phyloP scores from a whole-genome alignment of 1,139 yeast genomes.

The Pichia norvegensis region DNA sequence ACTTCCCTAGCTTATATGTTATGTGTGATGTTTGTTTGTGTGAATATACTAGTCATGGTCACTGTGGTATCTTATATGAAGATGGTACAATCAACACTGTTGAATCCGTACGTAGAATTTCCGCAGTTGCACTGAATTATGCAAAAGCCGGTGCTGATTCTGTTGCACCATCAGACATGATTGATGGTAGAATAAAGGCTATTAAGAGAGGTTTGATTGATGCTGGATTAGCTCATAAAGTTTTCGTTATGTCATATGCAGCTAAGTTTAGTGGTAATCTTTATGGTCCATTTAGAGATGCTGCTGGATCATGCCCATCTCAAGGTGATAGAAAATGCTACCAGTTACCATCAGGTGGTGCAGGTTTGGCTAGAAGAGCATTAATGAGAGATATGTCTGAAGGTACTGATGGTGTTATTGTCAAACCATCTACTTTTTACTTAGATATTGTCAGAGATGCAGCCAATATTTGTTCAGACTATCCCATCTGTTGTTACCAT shows the following conservation, averaged over 20 bases:
- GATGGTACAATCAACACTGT: conserved; percentile 82
- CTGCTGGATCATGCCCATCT: conserved; percentile 87
- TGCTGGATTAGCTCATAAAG: conserved; percentile 80
- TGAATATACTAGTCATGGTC: conserved; percentile 95
- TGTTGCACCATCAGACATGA: conserved; percentile 97
- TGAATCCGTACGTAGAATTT: conserved; percentile 69
- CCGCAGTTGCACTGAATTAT: conserved; percentile 91
- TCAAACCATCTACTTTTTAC: conserved; percentile 96
- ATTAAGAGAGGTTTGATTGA: conserved; percentile 79
- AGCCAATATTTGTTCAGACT: conserved; percentile 67
- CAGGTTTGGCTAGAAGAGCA: conserved; percentile 92
- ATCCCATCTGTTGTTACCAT: conserved; percentile 91
- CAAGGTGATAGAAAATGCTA: conserved; percentile 89
- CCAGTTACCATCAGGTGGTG: conserved; percentile 89
- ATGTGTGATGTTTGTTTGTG: conserved; percentile 95
- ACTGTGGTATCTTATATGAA: conserved; percentile 82
- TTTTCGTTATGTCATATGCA: conserved; percentile 85
- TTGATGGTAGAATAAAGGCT: conserved; percentile 88
- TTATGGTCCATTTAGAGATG: conserved; percentile 97
- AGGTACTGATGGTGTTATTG: conserved; percentile 93
- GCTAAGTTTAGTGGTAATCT: conserved; percentile 89
- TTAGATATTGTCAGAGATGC: conserved; percentile 89
- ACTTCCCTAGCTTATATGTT: conserved; percentile 76
- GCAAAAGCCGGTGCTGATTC: conserved; percentile 94
- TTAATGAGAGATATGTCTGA: conserved; percentile 75